Percentiles rank a stretch among this genome's conserved stretches.
phyloP scores from a whole-genome alignment of 345 rosid species.

The Dipteronia sinensis region DNA sequence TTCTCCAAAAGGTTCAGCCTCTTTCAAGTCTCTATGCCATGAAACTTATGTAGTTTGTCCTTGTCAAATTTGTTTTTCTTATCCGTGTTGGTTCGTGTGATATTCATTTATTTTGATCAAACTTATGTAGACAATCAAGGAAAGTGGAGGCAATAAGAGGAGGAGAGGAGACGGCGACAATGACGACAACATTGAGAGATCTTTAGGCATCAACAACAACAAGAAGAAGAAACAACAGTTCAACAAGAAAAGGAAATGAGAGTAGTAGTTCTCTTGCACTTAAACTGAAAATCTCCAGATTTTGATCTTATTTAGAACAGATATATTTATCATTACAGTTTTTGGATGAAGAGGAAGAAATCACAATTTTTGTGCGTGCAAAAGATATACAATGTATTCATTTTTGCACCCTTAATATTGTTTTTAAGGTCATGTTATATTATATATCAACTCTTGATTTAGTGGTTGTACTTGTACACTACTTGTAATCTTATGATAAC shows the following conservation, averaged over 20 bases:
- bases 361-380: background rate
- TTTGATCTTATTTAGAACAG: background rate
- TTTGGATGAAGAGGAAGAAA: background rate
- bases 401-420: no score
- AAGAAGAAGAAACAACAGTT: slow-evolving; percentile 32
- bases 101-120: background rate
- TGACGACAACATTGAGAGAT: slow-evolving; percentile 61
- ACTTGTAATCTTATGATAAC: no score
- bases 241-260: slow-evolving; percentile 46
- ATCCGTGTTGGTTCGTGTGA: background rate
- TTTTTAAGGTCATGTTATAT: no score
- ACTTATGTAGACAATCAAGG: slow-evolving; percentile 59
- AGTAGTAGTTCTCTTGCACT: background rate
- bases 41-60: background rate
- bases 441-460: no score
- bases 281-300: background rate
- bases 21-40: background rate
- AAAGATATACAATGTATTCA: background rate
- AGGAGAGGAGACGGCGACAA: slow-evolving; percentile 50
- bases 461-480: no score
- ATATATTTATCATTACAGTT: background rate
- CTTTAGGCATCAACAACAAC: slow-evolving; percentile 45
- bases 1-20: background rate
- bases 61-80: background rate
- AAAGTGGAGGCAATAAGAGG: slow-evolving; percentile 49